These are phyloP conservation scores for Collybia sordida DNA, from an alignment of 768 basidiomycete genomes.

Conservation along the genomic window DNA sequence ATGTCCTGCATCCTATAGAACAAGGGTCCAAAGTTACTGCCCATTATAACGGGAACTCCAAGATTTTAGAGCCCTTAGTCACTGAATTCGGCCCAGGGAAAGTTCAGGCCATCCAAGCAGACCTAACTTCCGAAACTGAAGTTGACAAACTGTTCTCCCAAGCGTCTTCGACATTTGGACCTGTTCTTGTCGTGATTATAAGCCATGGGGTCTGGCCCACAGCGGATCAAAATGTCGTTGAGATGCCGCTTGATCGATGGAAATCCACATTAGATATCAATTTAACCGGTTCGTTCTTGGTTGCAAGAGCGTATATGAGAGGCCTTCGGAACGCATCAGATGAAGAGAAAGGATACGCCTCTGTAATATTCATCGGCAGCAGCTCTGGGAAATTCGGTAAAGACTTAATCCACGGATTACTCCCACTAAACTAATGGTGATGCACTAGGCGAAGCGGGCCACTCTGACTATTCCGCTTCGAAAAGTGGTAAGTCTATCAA, in stretches of 20 bases:
- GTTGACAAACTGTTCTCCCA: slow-evolving; percentile 51
- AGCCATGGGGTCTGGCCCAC: slow-evolving; percentile 59
- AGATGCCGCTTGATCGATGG: slow-evolving; percentile 67
- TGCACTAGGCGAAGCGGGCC: slow-evolving; percentile 48
- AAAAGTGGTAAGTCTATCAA: slow-evolving; percentile 56
- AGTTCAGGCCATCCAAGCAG: slow-evolving; percentile 46
- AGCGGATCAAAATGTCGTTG: slow-evolving; percentile 46
- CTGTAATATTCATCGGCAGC: slow-evolving; percentile 68
- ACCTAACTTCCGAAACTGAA: slow-evolving; percentile 57
- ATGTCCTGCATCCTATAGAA: slow-evolving; percentile 34
- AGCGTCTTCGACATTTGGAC: slow-evolving; percentile 38
- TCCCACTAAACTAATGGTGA: background rate
- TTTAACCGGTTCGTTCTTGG: slow-evolving; percentile 66
- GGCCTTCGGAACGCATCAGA: slow-evolving; percentile 37
- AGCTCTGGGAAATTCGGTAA: slow-evolving; percentile 69
- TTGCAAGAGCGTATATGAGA: slow-evolving; percentile 59
- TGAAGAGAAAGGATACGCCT: slow-evolving; percentile 51
- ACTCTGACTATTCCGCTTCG: slow-evolving; percentile 64
- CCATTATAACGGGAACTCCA: slow-evolving; percentile 60
- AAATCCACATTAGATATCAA: slow-evolving; percentile 59
- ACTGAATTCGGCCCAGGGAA: slow-evolving; percentile 31
- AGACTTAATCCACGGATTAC: background rate
- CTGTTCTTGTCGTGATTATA: slow-evolving; percentile 57
- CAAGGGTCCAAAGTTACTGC: slow-evolving; percentile 73
- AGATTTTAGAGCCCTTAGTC: slow-evolving; percentile 39